Evolutionary conservation across 768 basidiomycete species (phyloP).

Genomic region (Lactifluus rugatus): DNA sequence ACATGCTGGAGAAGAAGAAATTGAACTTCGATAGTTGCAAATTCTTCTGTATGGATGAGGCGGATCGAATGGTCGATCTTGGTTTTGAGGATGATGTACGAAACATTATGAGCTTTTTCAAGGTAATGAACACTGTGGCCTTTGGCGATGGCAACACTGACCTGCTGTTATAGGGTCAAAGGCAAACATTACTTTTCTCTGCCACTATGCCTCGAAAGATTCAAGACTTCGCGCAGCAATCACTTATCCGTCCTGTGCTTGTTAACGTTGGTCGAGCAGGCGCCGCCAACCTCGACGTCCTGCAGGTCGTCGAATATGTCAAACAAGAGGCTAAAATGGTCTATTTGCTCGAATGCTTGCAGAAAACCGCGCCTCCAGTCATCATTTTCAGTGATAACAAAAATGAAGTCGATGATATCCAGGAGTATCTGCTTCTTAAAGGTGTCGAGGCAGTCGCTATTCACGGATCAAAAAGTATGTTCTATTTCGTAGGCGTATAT

Average conservation of each 20-base stretch:
- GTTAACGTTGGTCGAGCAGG: slow-evolving; percentile 98
- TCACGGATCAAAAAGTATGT: slow-evolving; percentile 91
- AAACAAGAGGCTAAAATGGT: slow-evolving; percentile 99
- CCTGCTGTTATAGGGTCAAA: slow-evolving; percentile 55
- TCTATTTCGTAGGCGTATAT: neutral
- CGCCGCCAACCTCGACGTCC: slow-evolving; percentile 92
- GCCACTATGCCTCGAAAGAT: slow-evolving; percentile 99
- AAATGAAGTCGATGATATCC: slow-evolving; percentile 99
- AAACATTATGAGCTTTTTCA: slow-evolving; percentile 99
- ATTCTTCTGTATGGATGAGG: slow-evolving; percentile 97
- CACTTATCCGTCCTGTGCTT: slow-evolving; percentile 86
- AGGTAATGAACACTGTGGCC: slow-evolving; percentile 36
- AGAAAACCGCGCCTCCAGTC: slow-evolving; percentile 96
- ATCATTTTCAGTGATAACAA: slow-evolving; percentile 99
- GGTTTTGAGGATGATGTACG: slow-evolving; percentile 99
- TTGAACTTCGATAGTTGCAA: slow-evolving; percentile 93
- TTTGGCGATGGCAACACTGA: neutral
- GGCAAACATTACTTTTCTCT: slow-evolving; percentile 94
- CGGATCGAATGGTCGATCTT: slow-evolving; percentile 97
- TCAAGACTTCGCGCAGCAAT: slow-evolving; percentile 96
- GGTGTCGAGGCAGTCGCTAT: slow-evolving; percentile 98
- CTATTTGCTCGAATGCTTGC: slow-evolving; percentile 91
- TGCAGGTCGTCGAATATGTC: slow-evolving; percentile 96
- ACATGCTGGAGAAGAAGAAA: slow-evolving; percentile 94
- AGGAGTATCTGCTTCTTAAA: slow-evolving; percentile 93